Evolutionary conservation across 1,284 basidiomycete genomes (phyloP), one percentile per base, ranked within the genome.

Genomic region (Puccinia horiana): DNA sequence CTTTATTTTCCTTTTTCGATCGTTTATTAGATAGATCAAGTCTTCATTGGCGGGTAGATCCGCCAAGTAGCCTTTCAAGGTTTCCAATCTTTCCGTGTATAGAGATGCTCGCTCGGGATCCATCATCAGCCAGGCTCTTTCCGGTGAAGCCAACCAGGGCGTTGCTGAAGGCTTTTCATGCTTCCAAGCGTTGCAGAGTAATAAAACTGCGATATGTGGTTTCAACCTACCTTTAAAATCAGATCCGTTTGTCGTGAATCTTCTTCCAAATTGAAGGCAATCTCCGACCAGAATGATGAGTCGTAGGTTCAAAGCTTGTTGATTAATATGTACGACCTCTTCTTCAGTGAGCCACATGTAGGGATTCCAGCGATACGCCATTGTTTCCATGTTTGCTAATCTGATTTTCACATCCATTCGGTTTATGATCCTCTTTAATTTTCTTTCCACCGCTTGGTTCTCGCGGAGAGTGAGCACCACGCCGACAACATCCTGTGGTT

Each of bases 21-120:
- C 4, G n/a, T 67, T 23, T 67, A 67, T 37, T 42, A 42, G 2
- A 4, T 8, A 40, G n/a, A 67, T 32, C 23, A 67, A 42, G 20
- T 42, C 2, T 5, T 42, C 6, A 2, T 42, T 67, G n/a, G n/a
- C n/a, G n/a, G 12, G 63, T 6, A 42, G 40, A 2, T 42, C 42
- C 12, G n/a, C n/a, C 18, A 67, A 42, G 40, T 42, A 42, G 20
- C 12, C 63, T 42, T 40, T 40, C 3, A 67, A 20, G 35, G 63
- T 67, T n/a, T n/a, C n/a, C 18, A 67, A 67, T 67, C 63, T 67
- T 40, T 67, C 63, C n/a, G 2, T 67, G 40, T 67, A 67, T 42
- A 67, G 11, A 42, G 1, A 4, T 67, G 14, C 11, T 42, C 37
- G 42, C n/a, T 40, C 32, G 29, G 63, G 37, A 23, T 67, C 63